Conservation (phyloP, 129 eudicot species). For the Flaveria sonorensis region DNA sequence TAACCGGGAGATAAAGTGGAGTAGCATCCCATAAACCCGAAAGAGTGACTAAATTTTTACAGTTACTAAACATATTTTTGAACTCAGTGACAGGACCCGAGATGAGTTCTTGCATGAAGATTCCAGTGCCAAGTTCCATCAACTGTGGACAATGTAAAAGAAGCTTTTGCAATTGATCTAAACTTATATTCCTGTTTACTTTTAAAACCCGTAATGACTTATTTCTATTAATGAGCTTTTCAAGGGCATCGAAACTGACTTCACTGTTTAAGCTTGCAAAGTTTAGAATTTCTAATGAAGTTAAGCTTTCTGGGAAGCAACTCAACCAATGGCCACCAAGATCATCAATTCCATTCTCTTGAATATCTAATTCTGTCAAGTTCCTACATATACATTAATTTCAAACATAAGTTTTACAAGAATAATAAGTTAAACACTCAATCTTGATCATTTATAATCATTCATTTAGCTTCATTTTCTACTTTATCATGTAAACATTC, state of each 20-base stretch:
- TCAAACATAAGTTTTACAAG: not conserved
- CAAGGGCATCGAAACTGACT: constrained; percentile 65
- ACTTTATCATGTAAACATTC: not conserved
- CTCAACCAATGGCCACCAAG: constrained; percentile 73
- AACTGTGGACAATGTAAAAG: constrained; percentile 63
- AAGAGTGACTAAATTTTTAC: constrained; percentile 53
- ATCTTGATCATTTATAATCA: not conserved
- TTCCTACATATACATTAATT: constrained; percentile 41
- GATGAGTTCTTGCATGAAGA: constrained; percentile 57
- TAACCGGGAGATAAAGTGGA: constrained; percentile 54
- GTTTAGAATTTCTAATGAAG: constrained; percentile 64
- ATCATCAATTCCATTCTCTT: constrained; percentile 72
- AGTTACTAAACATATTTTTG: constrained; percentile 46
- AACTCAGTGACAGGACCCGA: constrained; percentile 42
- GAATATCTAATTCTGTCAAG: constrained; percentile 74
- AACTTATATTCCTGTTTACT: constrained; percentile 52
- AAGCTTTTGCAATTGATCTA: constrained; percentile 64
- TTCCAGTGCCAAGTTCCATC: constrained; percentile 78
- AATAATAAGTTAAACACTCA: not conserved
- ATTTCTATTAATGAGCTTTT: constrained; percentile 68
- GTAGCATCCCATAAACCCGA: constrained; percentile 82
- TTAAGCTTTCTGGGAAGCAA: constrained; percentile 65
- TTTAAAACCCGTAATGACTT: constrained; percentile 58
- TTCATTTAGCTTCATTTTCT: too few species aligned
- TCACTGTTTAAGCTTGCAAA: constrained; percentile 68